Percentiles rank a stretch among this genome's conserved stretches.
Evolutionary conservation across 148 eudicot species (phyloP).

Genomic region (Heliamphora exappendiculata): DNA sequence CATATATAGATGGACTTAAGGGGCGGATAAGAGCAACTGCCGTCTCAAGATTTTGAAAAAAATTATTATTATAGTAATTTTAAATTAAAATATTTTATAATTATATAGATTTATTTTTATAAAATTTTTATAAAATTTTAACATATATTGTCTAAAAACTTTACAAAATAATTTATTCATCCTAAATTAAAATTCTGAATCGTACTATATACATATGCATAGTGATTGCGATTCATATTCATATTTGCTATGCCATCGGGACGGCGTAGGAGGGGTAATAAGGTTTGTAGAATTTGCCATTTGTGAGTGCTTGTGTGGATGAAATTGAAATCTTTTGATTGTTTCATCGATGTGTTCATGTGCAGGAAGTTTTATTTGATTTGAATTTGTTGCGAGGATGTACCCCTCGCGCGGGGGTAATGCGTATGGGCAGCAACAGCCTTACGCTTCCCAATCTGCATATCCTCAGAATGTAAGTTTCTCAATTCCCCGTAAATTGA

Average conservation of each 20-base stretch:
- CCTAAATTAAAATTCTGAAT: no score
- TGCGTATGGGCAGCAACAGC: conserved; percentile 16
- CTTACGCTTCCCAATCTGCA: conserved; percentile 17
- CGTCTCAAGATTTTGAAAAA: no score
- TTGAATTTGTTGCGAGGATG: not conserved
- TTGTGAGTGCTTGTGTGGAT: not conserved
- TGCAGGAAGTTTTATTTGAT: not conserved
- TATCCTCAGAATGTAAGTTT: conserved; percentile 14
- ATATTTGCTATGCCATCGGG: not conserved
- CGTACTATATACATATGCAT: no score
- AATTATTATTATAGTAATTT: no score
- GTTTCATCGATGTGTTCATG: not conserved
- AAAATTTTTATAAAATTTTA: no score
- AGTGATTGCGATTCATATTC: not conserved
- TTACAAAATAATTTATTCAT: no score
- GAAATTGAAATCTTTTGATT: not conserved
- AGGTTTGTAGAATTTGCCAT: not conserved
- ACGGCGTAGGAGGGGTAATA: not conserved
- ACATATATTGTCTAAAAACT: no score
- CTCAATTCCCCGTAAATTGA: not conserved
- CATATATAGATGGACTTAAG: no score
- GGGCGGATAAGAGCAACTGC: no score
- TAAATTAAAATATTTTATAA: no score
- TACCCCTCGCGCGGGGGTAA: conserved; percentile 13
- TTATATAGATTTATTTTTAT: no score